Percentiles rank a stretch among this genome's conserved stretches.
phyloP scores from a whole-genome alignment of 192 early-diverging fungal genomes.

The Podila horticola region DNA sequence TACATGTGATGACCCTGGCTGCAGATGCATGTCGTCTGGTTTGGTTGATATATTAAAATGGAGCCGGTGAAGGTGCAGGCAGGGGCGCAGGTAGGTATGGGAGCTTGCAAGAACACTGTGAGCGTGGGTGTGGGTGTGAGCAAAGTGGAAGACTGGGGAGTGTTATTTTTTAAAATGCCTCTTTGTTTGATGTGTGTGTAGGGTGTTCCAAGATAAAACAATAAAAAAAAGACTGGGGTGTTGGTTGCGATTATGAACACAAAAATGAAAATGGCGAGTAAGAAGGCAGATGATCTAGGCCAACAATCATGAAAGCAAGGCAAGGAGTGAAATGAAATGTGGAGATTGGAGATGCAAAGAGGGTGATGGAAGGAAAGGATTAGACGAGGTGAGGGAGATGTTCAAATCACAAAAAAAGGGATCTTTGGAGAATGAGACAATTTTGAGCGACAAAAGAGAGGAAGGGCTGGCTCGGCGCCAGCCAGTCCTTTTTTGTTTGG shows the following conservation, averaged over 20 bases:
- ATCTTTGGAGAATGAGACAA: no score
- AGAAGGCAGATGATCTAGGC: slow-evolving; percentile 5
- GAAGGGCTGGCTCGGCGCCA: no score
- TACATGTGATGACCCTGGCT: slow-evolving; percentile 28
- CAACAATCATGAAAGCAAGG: neutral
- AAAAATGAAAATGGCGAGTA: neutral
- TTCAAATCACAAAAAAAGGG: no score
- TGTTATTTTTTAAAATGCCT: neutral
- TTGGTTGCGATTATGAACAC: neutral
- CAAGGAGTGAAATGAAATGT: neutral
- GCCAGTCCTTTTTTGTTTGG: no score
- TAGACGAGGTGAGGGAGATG: neutral
- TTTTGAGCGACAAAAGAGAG: no score
- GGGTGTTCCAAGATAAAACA: neutral
- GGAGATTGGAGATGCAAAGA: neutral
- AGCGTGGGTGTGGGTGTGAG: neutral
- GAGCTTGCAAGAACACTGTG: neutral
- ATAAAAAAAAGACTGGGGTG: neutral
- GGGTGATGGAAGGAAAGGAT: neutral
- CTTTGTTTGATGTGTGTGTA: neutral
- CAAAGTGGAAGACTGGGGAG: neutral
- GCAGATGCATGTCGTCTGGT: slow-evolving; percentile 30
- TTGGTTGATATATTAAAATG: neutral
- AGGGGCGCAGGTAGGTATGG: neutral
- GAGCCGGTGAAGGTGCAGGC: neutral